Conservation (phyloP, 2,329 filamentous ascomycete genomes). For the Neoscytalidium dimidiatum region DNA sequence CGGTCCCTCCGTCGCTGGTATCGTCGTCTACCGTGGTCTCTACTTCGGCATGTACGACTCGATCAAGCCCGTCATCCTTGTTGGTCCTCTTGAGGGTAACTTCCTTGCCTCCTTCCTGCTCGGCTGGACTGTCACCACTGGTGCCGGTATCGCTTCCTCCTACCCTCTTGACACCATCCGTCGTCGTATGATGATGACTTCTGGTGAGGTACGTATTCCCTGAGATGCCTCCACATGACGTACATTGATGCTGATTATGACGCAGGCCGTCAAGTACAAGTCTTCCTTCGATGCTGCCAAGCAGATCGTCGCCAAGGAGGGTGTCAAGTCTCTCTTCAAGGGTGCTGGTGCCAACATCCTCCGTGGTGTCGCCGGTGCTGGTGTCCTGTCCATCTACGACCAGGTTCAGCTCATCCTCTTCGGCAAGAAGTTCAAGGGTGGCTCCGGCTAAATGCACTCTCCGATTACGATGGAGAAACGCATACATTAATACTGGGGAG, state of each 20-base stretch:
- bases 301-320: conserved; percentile 95
- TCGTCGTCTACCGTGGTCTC: conserved; percentile 99
- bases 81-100: conserved; percentile 90
- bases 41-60: conserved; percentile 99
- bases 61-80: conserved; percentile 97
- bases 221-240: background rate
- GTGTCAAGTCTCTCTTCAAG: conserved; percentile 99
- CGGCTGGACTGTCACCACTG: conserved; percentile 98
- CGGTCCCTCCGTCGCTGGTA: conserved; percentile 98
- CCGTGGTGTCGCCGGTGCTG: conserved; percentile 99
- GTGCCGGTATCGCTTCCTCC: conserved; percentile 99
- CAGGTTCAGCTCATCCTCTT: conserved; percentile 99
- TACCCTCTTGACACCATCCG: conserved; percentile 99
- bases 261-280: conserved; percentile 99
- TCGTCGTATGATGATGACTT: conserved; percentile 99
- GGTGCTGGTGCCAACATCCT: conserved; percentile 99
- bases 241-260: conserved; percentile 23
- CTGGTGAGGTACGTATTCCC: conserved; percentile 60
- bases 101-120: conserved; percentile 99
- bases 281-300: conserved; percentile 90
- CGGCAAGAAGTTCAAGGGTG: conserved; percentile 96
- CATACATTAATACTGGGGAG: conserved; percentile 8
- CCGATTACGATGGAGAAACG: background rate
- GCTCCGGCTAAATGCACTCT: conserved; percentile 44
- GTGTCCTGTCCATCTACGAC: conserved; percentile 99